phyloP scores from a whole-genome alignment of 225 moss, liverwort and hornwort genomes.

The Antitrichia curtipendula region DNA sequence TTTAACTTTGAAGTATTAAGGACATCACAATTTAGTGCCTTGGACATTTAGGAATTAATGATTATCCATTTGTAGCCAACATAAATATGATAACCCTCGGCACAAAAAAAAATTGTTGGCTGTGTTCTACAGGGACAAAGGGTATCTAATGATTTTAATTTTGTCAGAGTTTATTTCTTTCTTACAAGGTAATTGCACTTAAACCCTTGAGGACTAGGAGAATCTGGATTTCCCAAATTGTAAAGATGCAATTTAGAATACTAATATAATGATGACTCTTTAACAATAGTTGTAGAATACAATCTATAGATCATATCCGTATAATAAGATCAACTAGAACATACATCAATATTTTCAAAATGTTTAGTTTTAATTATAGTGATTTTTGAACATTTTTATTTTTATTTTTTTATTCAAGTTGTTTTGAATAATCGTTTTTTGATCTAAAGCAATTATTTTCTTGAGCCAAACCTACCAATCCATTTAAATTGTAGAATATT shows the following conservation, averaged over 20 bases:
- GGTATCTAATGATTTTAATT: neutral
- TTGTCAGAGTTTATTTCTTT: neutral
- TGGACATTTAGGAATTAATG: neutral
- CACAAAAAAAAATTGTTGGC: neutral
- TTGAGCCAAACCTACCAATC: fast-evolving
- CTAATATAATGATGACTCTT: neutral
- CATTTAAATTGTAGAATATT: neutral
- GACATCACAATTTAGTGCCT: too few species aligned
- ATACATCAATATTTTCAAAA: neutral
- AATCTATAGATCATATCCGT: neutral
- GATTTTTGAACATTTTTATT: neutral
- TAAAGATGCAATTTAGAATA: neutral
- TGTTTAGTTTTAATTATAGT: neutral
- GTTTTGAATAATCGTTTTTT: neutral
- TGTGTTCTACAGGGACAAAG: fast-evolving
- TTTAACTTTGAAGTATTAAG: too few species aligned
- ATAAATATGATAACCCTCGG: neutral
- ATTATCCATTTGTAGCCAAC: neutral
- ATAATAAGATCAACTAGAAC: fast-evolving
- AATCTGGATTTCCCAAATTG: neutral
- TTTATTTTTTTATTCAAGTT: neutral
- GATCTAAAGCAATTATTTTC: fast-evolving
- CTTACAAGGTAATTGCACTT: neutral
- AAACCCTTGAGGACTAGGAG: fast-evolving
- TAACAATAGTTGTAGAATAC: neutral